phyloP scores from a whole-genome alignment of 2,329 filamentous ascomycete species.

The Rhinocladiella mackenziei region DNA sequence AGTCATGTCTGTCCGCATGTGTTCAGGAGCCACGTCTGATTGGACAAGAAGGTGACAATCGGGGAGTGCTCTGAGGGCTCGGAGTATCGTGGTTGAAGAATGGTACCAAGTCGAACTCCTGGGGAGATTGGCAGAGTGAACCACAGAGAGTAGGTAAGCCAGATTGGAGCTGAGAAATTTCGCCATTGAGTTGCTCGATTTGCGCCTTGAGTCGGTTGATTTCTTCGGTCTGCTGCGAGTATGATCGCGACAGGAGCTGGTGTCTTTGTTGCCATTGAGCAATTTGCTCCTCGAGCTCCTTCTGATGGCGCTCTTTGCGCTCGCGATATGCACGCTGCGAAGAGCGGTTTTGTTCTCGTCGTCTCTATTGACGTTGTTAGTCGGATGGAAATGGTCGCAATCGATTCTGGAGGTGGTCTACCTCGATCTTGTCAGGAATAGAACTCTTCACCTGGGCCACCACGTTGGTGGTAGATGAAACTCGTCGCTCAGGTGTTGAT shows the following conservation, averaged over 20 bases:
- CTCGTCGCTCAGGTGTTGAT: slow-evolving; percentile 16
- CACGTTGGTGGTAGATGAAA: slow-evolving; percentile 10
- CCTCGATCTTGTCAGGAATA: slow-evolving; percentile 29
- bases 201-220: slow-evolving; percentile 23
- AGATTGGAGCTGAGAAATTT: slow-evolving; percentile 24
- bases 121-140: slow-evolving; percentile 20
- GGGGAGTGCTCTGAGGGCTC: slow-evolving; percentile 18
- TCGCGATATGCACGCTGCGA: slow-evolving; percentile 88
- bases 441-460: slow-evolving; percentile 21
- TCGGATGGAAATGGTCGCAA: too few species aligned
- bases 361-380: slow-evolving; percentile 18
- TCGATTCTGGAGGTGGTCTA: neutral
- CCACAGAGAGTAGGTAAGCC: slow-evolving; percentile 19
- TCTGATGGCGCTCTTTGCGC: slow-evolving; percentile 89
- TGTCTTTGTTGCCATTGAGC: slow-evolving; percentile 27
- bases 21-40: slow-evolving; percentile 10
- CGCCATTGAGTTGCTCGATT: slow-evolving; percentile 24
- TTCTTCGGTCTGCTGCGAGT: slow-evolving; percentile 25
- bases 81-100: slow-evolving; percentile 18
- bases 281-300: slow-evolving; percentile 69
- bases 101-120: slow-evolving; percentile 26
- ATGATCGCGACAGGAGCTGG: slow-evolving; percentile 20
- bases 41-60: slow-evolving; percentile 9
- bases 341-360: slow-evolving; percentile 28
- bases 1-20: too few species aligned